Evolutionary conservation across 2,329 filamentous ascomycete genomes (phyloP).

Genomic region (Claviceps sp.): DNA sequence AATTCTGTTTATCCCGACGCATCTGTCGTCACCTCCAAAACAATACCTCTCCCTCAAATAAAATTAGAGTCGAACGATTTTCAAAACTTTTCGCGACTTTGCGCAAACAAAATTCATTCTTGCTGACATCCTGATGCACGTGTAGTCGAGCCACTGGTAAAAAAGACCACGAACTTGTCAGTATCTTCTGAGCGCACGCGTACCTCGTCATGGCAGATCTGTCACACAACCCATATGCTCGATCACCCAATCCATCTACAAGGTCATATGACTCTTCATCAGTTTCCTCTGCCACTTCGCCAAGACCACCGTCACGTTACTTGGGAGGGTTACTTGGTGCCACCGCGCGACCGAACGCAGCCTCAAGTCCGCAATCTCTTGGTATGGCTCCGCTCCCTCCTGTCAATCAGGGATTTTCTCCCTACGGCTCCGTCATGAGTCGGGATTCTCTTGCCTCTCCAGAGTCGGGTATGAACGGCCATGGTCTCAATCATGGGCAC

Average conservation of each 20-base stretch:
- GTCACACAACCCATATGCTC: conserved; percentile 43
- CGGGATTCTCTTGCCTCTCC: conserved; percentile 47
- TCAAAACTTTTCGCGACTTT: not conserved
- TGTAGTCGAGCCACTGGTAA: not conserved
- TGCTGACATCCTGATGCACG: not conserved
- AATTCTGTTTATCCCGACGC: not conserved
- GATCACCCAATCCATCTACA: conserved; percentile 47
- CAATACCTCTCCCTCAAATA: too few relatives aligned
- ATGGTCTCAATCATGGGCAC: conserved; percentile 25
- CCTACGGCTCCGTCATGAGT: conserved; percentile 40
- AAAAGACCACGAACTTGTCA: not conserved
- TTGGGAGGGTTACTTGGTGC: conserved; percentile 37
- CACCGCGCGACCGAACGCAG: conserved; percentile 34
- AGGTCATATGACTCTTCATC: conserved; percentile 52
- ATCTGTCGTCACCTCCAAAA: not conserved
- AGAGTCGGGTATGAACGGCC: conserved; percentile 43
- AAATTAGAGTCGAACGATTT: too few relatives aligned
- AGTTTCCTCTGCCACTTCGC: conserved; percentile 48
- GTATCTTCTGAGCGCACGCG: not conserved
- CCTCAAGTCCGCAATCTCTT: conserved; percentile 37
- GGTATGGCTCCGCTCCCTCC: conserved; percentile 38
- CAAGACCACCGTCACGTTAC: conserved; percentile 39
- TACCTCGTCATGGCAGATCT: conserved; percentile 34
- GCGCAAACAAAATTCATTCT: not conserved
- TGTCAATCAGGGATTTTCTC: conserved; percentile 34